Base-by-base conservation (phyloP, 108 stramenopile genomes). In the Cyclotella atomus region DNA sequence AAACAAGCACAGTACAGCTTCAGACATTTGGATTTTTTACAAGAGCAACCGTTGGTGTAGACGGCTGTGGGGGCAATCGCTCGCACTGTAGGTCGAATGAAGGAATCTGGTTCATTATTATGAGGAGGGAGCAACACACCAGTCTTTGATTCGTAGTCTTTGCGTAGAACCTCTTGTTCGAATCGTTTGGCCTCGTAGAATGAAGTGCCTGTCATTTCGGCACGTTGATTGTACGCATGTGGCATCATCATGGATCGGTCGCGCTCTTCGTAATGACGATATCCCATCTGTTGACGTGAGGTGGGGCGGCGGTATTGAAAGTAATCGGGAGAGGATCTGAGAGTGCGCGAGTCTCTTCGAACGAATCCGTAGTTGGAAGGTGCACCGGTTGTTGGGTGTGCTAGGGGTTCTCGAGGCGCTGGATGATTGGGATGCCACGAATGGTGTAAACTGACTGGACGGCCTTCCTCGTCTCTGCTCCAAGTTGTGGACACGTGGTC, bases 1-100 rank as follows among this genome's bases (percentile, higher is more conserved):
- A 96, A 96, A 74, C 95, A 96, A 45, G 91, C 89, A 73, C 95
- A 96, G 75, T 95, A 95, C 41, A 93, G 82, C 66, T 95, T 93
- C 34, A 95, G 85, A 59, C 94, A 95, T 56, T 87, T 85, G 41
- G 79, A 73, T 59, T 81, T 81, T 47, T 71, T 71, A 33, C 79
- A 81, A 32, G 79, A 73, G 67, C 79, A 81, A 12, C 72, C 79
- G 28, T 62, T 5, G 9, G 60, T 33, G 14, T 19, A 15, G 7
- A 20, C 7, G 60, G 8, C 19, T 3, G 35, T 19, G n/a, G n/a
- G n/a, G n/a, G n/a, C n/a, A n/a, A n/a, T n/a, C n/a, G n/a, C n/a
- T n/a, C n/a, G n/a, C n/a, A n/a, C n/a, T n/a, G n/a, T n/a, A n/a
- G n/a, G n/a, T n/a, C n/a, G n/a, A n/a, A n/a, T n/a, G n/a, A n/a